phyloP scores from a whole-genome alignment of 805 yeast species.

The Starmerella apicola region DNA sequence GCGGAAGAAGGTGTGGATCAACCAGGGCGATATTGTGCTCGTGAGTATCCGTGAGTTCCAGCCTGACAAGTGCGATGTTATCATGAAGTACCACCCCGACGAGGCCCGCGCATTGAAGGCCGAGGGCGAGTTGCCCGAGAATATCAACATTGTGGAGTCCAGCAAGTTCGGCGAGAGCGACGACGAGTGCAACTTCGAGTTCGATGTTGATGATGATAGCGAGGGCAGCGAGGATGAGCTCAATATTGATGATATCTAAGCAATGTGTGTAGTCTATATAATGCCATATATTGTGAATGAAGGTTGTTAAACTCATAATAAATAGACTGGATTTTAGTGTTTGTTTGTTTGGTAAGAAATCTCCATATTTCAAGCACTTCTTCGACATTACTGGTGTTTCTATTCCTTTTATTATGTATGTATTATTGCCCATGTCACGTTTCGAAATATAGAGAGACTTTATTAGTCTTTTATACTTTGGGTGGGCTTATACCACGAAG shows the following conservation, averaged over 20 bases:
- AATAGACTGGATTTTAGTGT: no score
- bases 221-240: constrained; percentile 48
- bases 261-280: no score
- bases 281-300: no score
- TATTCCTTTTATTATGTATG: no score
- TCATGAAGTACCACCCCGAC: constrained; percentile 90
- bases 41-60: constrained; percentile 97
- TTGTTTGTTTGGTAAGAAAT: no score
- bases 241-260: constrained; percentile 87
- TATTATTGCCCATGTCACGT: no score
- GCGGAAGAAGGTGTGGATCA: constrained; percentile 99
- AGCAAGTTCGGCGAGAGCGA: constrained; percentile 96
- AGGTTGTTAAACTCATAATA: no score
- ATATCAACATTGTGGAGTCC: constrained; percentile 93
- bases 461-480: no score
- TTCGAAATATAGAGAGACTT: no score
- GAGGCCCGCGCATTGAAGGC: constrained; percentile 95
- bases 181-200: constrained; percentile 96
- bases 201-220: constrained; percentile 69
- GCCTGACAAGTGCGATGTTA: constrained; percentile 96
- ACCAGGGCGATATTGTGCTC: constrained; percentile 93
- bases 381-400: no score
- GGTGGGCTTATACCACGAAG: no score
- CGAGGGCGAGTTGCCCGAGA: constrained; percentile 94
- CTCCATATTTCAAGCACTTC: no score